Percentiles rank a stretch among this genome's conserved stretches.
Conservation (phyloP, 192 early-diverging fungal genomes). For the Umbelopsis sp. region DNA sequence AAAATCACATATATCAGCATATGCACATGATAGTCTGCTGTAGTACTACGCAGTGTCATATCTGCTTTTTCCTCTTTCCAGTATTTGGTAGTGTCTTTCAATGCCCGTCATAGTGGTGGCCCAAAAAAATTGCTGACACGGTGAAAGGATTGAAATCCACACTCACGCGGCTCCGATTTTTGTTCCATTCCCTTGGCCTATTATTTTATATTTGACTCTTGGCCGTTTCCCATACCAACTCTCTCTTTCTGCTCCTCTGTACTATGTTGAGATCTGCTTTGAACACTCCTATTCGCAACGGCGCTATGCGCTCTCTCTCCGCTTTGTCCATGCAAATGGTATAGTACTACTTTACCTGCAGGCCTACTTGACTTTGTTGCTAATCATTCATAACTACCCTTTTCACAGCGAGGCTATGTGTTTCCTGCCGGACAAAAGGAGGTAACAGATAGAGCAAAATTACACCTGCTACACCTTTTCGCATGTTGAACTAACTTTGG, state of each 20-base stretch:
- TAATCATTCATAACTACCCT: background rate
- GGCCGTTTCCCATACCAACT: slow-evolving; percentile 22
- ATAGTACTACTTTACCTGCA: background rate
- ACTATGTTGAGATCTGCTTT: slow-evolving; percentile 49
- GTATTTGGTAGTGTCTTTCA: slow-evolving; percentile 16
- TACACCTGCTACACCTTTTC: background rate
- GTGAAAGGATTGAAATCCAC: slow-evolving; percentile 14
- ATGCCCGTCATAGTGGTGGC: slow-evolving; percentile 1
- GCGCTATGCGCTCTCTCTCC: slow-evolving; percentile 26
- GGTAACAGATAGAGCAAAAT: slow-evolving; percentile 30
- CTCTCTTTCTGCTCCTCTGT: slow-evolving; percentile 18
- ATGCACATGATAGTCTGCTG: too few species aligned
- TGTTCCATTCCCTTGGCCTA: slow-evolving; percentile 13
- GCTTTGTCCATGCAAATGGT: slow-evolving; percentile 20
- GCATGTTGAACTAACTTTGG: background rate
- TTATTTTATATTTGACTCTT: slow-evolving; percentile 27
- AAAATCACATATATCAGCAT: background rate
- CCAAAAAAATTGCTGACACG: slow-evolving; percentile 20
- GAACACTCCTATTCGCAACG: slow-evolving; percentile 16
- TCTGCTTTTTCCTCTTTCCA: slow-evolving; percentile 10
- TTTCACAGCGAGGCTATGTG: slow-evolving; percentile 46
- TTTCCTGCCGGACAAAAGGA: slow-evolving; percentile 59
- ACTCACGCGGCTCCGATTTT: slow-evolving; percentile 22
- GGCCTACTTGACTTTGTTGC: background rate
- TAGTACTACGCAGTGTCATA: background rate